phyloP scores from a whole-genome alignment of 2,329 filamentous ascomycete genomes.

The Exserohilum turcica region DNA sequence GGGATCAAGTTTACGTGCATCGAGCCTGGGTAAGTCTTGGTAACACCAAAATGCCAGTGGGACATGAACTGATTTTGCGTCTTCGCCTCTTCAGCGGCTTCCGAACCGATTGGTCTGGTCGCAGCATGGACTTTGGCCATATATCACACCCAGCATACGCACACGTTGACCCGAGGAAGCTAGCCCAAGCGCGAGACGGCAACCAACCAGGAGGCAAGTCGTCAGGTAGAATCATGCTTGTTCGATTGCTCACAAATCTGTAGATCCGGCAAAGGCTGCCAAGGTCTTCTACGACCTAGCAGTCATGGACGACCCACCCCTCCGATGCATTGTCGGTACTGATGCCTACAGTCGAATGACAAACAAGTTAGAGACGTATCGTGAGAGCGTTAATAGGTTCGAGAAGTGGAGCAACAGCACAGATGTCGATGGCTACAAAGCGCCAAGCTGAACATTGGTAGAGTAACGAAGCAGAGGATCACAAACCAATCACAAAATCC shows the following conservation, averaged over 20 bases:
- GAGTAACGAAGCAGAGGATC: neutral
- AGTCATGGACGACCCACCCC: constrained; percentile 57
- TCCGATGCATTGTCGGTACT: constrained; percentile 59
- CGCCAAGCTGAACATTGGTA: constrained; percentile 19
- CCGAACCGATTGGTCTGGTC: constrained; percentile 54
- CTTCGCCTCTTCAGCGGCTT: constrained; percentile 43
- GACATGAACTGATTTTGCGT: neutral
- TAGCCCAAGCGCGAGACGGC: constrained; percentile 50
- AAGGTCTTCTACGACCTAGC: constrained; percentile 61
- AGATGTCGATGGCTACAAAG: constrained; percentile 51
- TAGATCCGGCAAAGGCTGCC: constrained; percentile 58
- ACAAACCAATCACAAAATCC: neutral
- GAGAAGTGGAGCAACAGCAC: constrained; percentile 57
- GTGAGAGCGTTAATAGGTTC: constrained; percentile 57
- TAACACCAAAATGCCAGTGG: neutral
- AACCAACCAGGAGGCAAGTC: constrained; percentile 50
- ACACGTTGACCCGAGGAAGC: constrained; percentile 53
- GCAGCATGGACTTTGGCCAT: constrained; percentile 55
- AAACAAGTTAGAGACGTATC: constrained; percentile 57
- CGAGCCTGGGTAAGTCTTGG: constrained; percentile 41
- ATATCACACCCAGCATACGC: constrained; percentile 54
- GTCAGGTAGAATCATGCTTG: no score
- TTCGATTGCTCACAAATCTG: neutral
- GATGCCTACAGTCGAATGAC: constrained; percentile 59
- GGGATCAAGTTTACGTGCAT: constrained; percentile 54